These are phyloP conservation scores for Taphrina communis DNA, from an alignment of 1,139 yeast genomes.

Conservation along the genomic window DNA sequence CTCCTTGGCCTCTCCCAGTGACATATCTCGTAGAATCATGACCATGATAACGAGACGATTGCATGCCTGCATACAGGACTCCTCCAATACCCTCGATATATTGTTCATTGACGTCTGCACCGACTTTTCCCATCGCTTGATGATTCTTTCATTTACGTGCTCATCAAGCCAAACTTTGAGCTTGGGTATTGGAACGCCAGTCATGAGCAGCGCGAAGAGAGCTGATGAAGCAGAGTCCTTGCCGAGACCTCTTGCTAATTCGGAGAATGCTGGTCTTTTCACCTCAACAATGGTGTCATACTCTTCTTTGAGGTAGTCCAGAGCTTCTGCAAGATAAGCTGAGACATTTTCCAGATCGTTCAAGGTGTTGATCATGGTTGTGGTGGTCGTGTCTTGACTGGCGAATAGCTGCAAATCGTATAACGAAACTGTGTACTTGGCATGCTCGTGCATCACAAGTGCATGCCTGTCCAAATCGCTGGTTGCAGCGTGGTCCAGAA, in stretches of 20 bases:
- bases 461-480: conserved; percentile 11
- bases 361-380: conserved; percentile 18
- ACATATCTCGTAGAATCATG: conserved; percentile 56
- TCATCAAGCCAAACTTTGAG: conserved; percentile 59
- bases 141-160: conserved; percentile 60
- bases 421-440: background rate
- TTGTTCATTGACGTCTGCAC: conserved; percentile 60
- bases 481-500: conserved; percentile 1
- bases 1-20: background rate
- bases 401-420: conserved; percentile 15
- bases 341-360: conserved; percentile 34
- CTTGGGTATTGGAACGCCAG: conserved; percentile 48
- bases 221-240: conserved; percentile 18
- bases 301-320: conserved; percentile 41
- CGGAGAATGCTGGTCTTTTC: conserved; percentile 8
- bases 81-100: conserved; percentile 56
- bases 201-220: conserved; percentile 45
- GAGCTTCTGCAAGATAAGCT: conserved; percentile 43
- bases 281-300: conserved; percentile 41
- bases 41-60: conserved; percentile 63
- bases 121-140: conserved; percentile 61
- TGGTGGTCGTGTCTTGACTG: background rate
- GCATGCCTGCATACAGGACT: conserved; percentile 61
- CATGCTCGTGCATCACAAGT: background rate
- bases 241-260: conserved; percentile 20